These are phyloP conservation scores for Lipomyces spencermartinsiae DNA, from an alignment of 805 yeast genomes.

Conservation along the genomic window DNA sequence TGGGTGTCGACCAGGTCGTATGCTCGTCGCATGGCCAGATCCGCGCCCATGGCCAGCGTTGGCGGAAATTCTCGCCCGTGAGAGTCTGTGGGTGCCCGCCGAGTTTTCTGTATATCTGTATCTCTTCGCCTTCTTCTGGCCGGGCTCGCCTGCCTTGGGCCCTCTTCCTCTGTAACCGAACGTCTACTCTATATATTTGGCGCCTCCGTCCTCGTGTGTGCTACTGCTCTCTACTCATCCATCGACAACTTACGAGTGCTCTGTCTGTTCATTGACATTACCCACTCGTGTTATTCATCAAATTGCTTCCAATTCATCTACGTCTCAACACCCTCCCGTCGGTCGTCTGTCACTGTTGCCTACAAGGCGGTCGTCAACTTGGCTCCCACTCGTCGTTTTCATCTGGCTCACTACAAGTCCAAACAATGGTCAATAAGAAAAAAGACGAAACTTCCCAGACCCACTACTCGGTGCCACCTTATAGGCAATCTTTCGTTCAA, in stretches of 20 bases:
- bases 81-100: background rate
- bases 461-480: constrained; percentile 19
- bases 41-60: background rate
- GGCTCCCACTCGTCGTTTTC: background rate
- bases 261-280: too few species aligned
- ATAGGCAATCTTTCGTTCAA: constrained; percentile 13
- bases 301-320: too few species aligned
- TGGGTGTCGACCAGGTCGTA: background rate
- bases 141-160: background rate
- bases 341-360: background rate
- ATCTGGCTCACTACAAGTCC: background rate
- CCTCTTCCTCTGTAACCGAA: background rate
- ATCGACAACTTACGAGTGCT: background rate
- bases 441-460: constrained; percentile 3
- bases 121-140: background rate
- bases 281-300: background rate
- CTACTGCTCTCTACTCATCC: background rate
- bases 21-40: background rate
- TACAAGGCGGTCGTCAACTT: background rate
- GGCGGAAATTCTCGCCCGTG: background rate
- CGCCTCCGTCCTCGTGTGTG: background rate
- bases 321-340: too few species aligned
- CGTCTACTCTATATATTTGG: background rate
- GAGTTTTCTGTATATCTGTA: background rate
- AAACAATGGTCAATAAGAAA: constrained; percentile 24